Base-by-base conservation (phyloP, 129 eudicot genomes). In the Smallanthus sonchifolius region DNA sequence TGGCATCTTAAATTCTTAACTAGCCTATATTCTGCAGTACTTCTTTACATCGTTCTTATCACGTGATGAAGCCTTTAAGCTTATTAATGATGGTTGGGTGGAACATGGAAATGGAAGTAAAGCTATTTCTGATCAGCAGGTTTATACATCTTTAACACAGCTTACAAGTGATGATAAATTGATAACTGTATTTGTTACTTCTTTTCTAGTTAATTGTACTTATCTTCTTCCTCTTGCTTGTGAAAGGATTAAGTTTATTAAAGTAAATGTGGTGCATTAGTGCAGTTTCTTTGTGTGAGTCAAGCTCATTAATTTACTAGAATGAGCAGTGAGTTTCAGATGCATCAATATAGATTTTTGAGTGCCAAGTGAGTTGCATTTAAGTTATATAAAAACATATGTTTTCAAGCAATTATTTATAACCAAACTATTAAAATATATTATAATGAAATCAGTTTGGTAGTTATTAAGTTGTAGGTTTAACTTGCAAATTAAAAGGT, bases 41-140 rank as follows among this genome's bases (percentile, higher is more conserved):
- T 88, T 90, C 70, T 94, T 94, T 78, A 84, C 99, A 35, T 94
- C 99, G 7, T 94, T 94, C 75, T 84, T 94, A 65, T 94, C 95
- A 38, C 99, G 99, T 39, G 99, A 94, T 69, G 99, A 94, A 85
- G 99, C 99, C 71, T 84, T 86, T 79, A 94, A 87, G 85, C 91
- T 94, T 69, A 88, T 94, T 70, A 69, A 60, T 60, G 99, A 94
- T 81, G 97, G 99, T 76, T 88, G 96, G 93, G 43, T 69, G 39
- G 87, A 88, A 81, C 84, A 91, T 62, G 85, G 89, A 24, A 75
- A 72, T 82, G 96, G 88, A 59, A 75, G 78, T 57, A 83, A 82
- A 77, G 83, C 69, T 45, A 70, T 75, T 32, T 73, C 79, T 20
- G 92, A 89, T 83, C 87, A 74, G 65, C 98, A 89, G 98, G 97